These are phyloP conservation scores for Solanum hybrid DNA, from an alignment of 305 asterid species.

Conservation along the genomic window DNA sequence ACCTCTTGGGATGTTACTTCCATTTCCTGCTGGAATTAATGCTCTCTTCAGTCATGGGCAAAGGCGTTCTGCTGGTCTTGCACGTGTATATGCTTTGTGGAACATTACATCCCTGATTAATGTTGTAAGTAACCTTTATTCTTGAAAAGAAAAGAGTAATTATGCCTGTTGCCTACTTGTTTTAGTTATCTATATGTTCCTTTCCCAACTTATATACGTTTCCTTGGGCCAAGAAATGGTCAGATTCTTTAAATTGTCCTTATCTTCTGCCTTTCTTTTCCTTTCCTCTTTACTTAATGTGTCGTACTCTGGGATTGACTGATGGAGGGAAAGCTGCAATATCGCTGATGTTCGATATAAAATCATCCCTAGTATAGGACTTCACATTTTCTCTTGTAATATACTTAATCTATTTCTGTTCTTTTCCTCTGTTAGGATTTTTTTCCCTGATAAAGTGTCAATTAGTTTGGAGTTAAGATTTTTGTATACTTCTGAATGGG, in stretches of 20 bases:
- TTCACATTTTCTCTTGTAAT: not conserved
- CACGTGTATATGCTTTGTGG: slow-evolving; percentile 94
- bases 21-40: slow-evolving; percentile 97
- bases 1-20: slow-evolving; percentile 86
- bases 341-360: not conserved
- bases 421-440: not conserved
- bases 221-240: not conserved
- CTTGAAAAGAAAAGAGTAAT: not conserved
- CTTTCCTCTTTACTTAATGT: not conserved
- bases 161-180: not conserved
- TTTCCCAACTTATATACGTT: not conserved
- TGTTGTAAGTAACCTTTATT: slow-evolving; percentile 50
- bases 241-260: not conserved
- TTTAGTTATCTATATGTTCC: not conserved
- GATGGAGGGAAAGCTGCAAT: not conserved
- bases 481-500: not conserved
- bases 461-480: not conserved
- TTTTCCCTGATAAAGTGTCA: not conserved
- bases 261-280: not conserved
- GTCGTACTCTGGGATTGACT: not conserved
- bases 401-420: not conserved
- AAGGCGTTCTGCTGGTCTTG: slow-evolving; percentile 90
- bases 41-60: slow-evolving; percentile 98
- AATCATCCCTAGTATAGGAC: not conserved
- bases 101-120: slow-evolving; percentile 77